A percentile compares a stretch with the other conserved stretches of the same genome.
phyloP scores from a whole-genome alignment of 345 rosid species.

The Lepidium africanum region DNA sequence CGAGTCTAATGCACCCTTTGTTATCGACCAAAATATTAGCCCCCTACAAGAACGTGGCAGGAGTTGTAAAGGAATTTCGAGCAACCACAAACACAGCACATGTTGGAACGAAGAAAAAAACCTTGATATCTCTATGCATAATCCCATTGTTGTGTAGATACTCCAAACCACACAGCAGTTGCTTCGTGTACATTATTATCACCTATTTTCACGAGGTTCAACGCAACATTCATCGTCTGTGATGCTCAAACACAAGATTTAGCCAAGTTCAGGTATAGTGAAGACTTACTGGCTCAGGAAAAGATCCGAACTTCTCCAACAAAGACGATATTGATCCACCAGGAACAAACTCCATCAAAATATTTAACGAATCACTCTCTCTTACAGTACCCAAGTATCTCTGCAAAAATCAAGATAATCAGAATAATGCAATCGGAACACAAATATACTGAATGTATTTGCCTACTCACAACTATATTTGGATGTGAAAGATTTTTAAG shows the following conservation, averaged over 20 bases:
- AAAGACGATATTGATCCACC: slow-evolving; percentile 86
- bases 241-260: slow-evolving; percentile 4
- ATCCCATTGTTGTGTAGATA: slow-evolving; percentile 78
- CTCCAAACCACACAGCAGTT: slow-evolving; percentile 60
- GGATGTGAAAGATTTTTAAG: slow-evolving; percentile 80
- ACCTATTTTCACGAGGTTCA: slow-evolving; percentile 36
- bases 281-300: slow-evolving; percentile 70
- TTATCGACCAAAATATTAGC: slow-evolving; percentile 90
- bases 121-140: slow-evolving; percentile 91
- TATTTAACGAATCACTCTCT: slow-evolving; percentile 65
- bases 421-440: neutral
- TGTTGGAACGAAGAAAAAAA: slow-evolving; percentile 4
- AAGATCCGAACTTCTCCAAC: slow-evolving; percentile 75
- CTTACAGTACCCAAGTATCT: slow-evolving; percentile 80
- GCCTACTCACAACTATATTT: slow-evolving; percentile 66
- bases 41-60: slow-evolving; percentile 42
- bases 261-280: slow-evolving; percentile 3
- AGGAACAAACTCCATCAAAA: slow-evolving; percentile 71
- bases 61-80: neutral
- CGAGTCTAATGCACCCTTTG: slow-evolving; percentile 83
- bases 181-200: slow-evolving; percentile 65
- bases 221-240: neutral
- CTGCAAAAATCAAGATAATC: slow-evolving; percentile 18
- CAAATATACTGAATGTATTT: neutral
- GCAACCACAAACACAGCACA: neutral